Base-by-base conservation (phyloP, 345 rosid species). In the Eucalyptus polyanthemos region DNA sequence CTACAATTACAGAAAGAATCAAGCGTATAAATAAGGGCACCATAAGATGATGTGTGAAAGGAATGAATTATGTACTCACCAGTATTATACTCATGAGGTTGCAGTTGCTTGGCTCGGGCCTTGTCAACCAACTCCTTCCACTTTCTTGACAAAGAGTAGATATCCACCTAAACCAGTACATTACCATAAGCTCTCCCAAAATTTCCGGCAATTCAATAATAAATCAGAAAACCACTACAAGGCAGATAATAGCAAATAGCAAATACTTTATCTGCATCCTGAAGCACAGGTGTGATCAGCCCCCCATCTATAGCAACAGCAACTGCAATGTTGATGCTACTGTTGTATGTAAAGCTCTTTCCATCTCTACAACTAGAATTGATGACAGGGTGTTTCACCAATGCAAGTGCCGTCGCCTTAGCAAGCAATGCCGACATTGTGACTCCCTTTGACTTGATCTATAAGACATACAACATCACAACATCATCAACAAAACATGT, bases 301-400 rank as follows among this genome's bases (percentile, higher is more conserved):
- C 99, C 99, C 44, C 98, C 99, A 88, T 97, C 98, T 6, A 96
- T 93, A 86, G 99, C 99, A 90, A 98, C 99, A 91, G 99, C 99
- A 86, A 98, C 99, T 50, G 98, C 99, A 89, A 98, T 92, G 92
- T 97, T 98, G 92, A 98, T 94, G 91, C 94, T 95, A 89, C 96
- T 93, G 50, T 97, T 98, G 89, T 95, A 96, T 76, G 96, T 96
- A 92, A 96, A 95, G 96, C 98, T 96, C 86, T 97, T 95, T 45
- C 98, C 98, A 90, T 98, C 99, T 92, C 97, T 95, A 83, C 99
- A 97, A 14, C 95, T 93, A 50, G 99, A 96, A 90, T 97, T 97
- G 65, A 97, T 94, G 87, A 94, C 94, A 50, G 96, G 99, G 89
- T 96, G 99, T 93, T 96, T 92, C 42, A 90, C 96, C 92, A 98